Evolutionary conservation across 345 rosid genomes (phyloP).

Genomic region (Kernera saxatilis): DNA sequence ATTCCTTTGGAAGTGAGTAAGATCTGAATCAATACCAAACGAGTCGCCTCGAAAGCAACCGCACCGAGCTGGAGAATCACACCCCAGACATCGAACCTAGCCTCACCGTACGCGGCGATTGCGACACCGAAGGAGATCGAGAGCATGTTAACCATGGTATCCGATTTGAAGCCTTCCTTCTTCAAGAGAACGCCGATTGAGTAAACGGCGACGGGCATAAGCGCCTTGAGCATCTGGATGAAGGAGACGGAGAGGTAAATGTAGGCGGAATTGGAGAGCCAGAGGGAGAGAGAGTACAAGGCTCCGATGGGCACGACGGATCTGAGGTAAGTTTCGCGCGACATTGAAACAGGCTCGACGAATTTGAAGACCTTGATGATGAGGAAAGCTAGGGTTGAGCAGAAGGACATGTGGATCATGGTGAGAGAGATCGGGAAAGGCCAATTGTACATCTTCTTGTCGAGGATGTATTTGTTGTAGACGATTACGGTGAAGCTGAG

Average conservation of each 20-base stretch:
- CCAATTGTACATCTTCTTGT: constrained; percentile 98
- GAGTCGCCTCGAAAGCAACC: constrained; percentile 91
- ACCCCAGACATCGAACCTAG: constrained; percentile 81
- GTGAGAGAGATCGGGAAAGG: constrained; percentile 95
- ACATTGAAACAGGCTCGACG: constrained; percentile 91
- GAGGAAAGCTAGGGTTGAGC: constrained; percentile 76
- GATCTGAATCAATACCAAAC: constrained; percentile 91
- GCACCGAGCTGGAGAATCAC: constrained; percentile 86
- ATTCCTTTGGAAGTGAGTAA: constrained; percentile 83
- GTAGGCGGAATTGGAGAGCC: constrained; percentile 95
- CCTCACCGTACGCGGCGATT: constrained; percentile 91
- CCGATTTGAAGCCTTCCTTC: constrained; percentile 59
- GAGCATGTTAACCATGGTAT: constrained; percentile 79
- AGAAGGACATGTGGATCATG: constrained; percentile 98
- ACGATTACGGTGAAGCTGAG: constrained; percentile 95
- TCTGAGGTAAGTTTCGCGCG: constrained; percentile 64
- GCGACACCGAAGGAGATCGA: constrained; percentile 94
- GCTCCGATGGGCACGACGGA: constrained; percentile 97
- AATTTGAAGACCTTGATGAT: constrained; percentile 87
- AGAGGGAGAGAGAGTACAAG: constrained; percentile 75
- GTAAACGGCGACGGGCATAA: constrained; percentile 97
- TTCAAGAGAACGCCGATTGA: constrained; percentile 75
- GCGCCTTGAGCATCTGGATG: constrained; percentile 93
- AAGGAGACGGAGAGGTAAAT: constrained; percentile 90
- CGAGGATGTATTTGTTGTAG: constrained; percentile 98